Base-by-base conservation (phyloP, 805 yeast genomes). In the Wickerhamiella spandovensis region DNA sequence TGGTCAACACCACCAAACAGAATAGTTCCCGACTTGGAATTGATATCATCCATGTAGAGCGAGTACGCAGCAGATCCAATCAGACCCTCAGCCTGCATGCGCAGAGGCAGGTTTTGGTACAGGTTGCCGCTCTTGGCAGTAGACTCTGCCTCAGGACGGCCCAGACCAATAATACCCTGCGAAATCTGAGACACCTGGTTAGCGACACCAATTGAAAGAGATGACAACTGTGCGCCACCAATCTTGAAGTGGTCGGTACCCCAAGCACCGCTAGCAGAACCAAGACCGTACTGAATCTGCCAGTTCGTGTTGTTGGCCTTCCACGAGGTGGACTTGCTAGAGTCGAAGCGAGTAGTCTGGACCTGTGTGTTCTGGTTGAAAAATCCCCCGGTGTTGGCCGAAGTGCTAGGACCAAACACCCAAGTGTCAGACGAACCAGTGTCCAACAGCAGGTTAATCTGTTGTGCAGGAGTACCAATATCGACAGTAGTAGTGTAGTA, bases 351-450 rank as follows among this genome's bases (percentile, higher is more conserved):
- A 6, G 65, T 52, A 2, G 58, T 52, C 38, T 46, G 32, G 5
- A 23, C 41, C 15, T 23, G 22, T 15, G 25, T 37, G 20, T 51
- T 49, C 7, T 57, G 48, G 21, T 23, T 28, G 20, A 35, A 35
- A 9, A 35, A 35, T 15, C 17, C 17, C 15, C 46, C 48, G 8
- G 47, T 20, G 12, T 46, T 22, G 53, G 42, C 52, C 49, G 50
- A 53, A 25, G 57, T 61, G 37, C 15, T 56, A 10, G 73, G 61
- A 24, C 72, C 68, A 52, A 75, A 70, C 21, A 82, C 76, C 85
- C 86, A 82, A 21, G 84, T 65, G 61, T 83, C 90, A 0, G 84
- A 74, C 0, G 88, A 81, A 2, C 90, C 92, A 1, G 89, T 83
- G 59, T 83, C 92, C n/a, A 83, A 61, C 38, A 80, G 62, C 9